Base-by-base conservation (phyloP, 257 asterid species). In the Paraleonurus japonicus region DNA sequence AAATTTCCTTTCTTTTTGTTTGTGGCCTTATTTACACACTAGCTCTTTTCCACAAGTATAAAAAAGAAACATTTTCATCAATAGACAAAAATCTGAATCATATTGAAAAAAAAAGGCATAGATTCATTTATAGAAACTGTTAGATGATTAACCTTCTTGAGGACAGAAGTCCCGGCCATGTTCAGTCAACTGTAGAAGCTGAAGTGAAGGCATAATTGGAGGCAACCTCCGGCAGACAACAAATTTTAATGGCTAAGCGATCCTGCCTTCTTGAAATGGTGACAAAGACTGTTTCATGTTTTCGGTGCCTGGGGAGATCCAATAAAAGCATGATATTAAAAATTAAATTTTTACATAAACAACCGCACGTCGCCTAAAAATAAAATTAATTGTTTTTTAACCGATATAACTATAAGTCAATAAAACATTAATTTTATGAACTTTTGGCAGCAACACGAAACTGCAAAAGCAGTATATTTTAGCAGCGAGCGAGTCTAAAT, bases 121-220 rank as follows among this genome's bases (percentile, higher is more conserved):
- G 6, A 28, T 63, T 35, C 54, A 30, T 27, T 65, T 30, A 61
- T 66, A 54, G 26, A 75, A 27, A 72, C 37, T 60, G 62, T 33
- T 19, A 17, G 63, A 79, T 70, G 27, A 48, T 37, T 71, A 73
- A 91, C 99, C 96, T 92, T 84, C 96, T 92, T 16, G 98, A 92
- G 72, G 96, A 85, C 85, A 95, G 67, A 77, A 95, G 86, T 67
- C 94, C 73, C 96, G 92, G 26, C 99, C 99, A 83, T 81, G 98
- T 76, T 92, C 96, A 60, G 99, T 95, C 83, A 95, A 83, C 88
- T 89, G 95, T 81, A 95, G 84, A 81, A 95, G 97, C 87, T 95
- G 99, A 82, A 92, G 99, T 58, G 99, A 92, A 70, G 95, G 94
- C 99, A 95, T 95, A 57, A 70, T 78, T 62, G 64, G 57, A 70